phyloP scores from a whole-genome alignment of 768 basidiomycete genomes.

The Serendipita sp. region DNA sequence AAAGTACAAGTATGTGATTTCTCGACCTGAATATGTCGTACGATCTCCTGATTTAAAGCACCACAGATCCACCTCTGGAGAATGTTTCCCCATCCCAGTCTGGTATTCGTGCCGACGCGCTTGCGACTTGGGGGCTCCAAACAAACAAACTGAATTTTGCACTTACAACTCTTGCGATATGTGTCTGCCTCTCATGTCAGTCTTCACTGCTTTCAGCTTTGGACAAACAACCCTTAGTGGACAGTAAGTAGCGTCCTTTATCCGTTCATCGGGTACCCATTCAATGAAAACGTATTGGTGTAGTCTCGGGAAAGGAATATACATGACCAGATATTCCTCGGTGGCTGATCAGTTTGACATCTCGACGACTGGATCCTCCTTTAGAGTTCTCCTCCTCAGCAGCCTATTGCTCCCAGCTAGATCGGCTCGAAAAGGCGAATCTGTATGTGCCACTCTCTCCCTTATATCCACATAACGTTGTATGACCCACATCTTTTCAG shows the following conservation, averaged over 20 bases:
- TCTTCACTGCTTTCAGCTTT: constrained; percentile 42
- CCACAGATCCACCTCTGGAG: not conserved
- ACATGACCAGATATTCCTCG: constrained; percentile 43
- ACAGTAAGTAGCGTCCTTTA: constrained; percentile 25
- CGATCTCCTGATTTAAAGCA: too few species aligned
- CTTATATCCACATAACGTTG: not conserved
- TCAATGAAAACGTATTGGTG: not conserved
- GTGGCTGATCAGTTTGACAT: constrained; percentile 45
- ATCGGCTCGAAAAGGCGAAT: not conserved
- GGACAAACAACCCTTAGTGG: constrained; percentile 36
- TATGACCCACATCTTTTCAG: not conserved
- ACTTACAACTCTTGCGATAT: constrained; percentile 48
- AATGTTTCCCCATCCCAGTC: not conserved
- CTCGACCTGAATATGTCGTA: too few species aligned
- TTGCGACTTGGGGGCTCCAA: constrained; percentile 44
- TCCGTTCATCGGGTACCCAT: too few species aligned
- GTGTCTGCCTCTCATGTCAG: constrained; percentile 40
- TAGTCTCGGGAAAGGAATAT: constrained; percentile 47
- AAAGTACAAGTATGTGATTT: not conserved
- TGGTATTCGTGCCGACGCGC: constrained; percentile 32
- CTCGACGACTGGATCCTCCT: constrained; percentile 49
- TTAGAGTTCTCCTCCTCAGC: constrained; percentile 48
- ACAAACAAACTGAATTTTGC: constrained; percentile 33
- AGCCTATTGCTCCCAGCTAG: constrained; percentile 26
- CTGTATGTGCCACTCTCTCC: not conserved